Base-by-base conservation (phyloP, 257 asterid species). In the Solanum medicagineum region DNA sequence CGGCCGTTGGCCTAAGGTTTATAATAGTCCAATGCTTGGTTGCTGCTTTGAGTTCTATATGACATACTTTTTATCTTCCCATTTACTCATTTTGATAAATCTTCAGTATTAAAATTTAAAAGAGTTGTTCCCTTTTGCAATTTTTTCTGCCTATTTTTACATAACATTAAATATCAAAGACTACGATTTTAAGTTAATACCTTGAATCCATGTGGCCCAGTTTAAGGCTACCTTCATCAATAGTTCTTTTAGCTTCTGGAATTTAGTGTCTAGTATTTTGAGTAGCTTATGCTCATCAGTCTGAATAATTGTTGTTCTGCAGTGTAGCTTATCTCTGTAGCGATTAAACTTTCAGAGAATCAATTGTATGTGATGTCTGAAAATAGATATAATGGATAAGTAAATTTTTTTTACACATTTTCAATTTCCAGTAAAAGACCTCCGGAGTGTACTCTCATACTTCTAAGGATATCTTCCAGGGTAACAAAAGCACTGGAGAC, bases 401-500 rank as follows among this genome's bases (percentile, higher is more conserved):
- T 42, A 13, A 42, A 8, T 20, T 29, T 8, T 8, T 42, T 26
- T 42, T 42, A 12, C 10, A 10, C 42, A 42, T 10, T 70, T 42
- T 70, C 54, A 62, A 10, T 42, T 70, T 70, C 54, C 22, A 42
- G 80, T 42, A 70, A 20, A 17, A 5, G 19, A 7, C 45, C 45
- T 24, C 24, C 6, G 4, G 5, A 16, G 82, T 77, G 14, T 51
- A 49, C 45, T 8, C 60, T 24, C 57, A 77, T 71, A 14, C 24
- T 77, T 44, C 13, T 85, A 89, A 77, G 84, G 29, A 69, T 85
- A 84, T 86, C 83, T 84, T 90, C 66, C 85, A 96, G 99, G 99
- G 99, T 11, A 93, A 92, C 89, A 90, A 86, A 87, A 94, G 98
- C 86, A 94, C 98, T 3, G 99, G 99, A 81, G 98, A 93, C 89